Evolutionary conservation across 2,329 filamentous ascomycete genomes (phyloP), one percentile per base, ranked within the genome.

Genomic region (Didymellaceae sp.): DNA sequence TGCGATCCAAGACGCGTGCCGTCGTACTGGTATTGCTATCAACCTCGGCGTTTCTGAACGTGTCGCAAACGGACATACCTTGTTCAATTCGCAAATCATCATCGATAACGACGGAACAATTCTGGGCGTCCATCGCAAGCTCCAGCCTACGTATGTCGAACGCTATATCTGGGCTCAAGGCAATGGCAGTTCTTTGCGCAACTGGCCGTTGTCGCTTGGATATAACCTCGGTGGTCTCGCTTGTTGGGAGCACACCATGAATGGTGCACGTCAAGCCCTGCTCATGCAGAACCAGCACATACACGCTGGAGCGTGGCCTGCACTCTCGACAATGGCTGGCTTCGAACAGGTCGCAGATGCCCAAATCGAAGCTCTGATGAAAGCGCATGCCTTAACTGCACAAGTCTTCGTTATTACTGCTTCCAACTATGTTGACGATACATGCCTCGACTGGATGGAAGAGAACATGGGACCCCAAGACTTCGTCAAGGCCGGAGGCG

Each of bases 361-460:
- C n/a, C 75, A 78, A 59, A 78, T 79, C 43, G 77, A 79, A 63
- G 76, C 73, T 5, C 54, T 78, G 26, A 78, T 78, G 75, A 78
- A 78, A 62, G 61, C 65, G 5, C 77, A 78, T 51, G 76, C 77
- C 2, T 50, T 78, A 18, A 77, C 75, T 1, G 76, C 71, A 11
- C 76, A 79, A 49, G 72, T 74, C 2, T 79, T 77, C 44, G 76
- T 77, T 17, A 61, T 78, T 22, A 68, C 66, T 1, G 75, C 75
- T 2, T 71, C 69, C 6, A 75, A 75, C 43, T 77, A 76, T 22
- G 72, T 79, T 2, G 76, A 78, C 26, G 64, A 75, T 10, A 62
- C 54, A 2, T 78, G 76, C 30, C 58, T 78, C 11, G 55, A 68
- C 11, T 79, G 75, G 66, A 72, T 72, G 69, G 54, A 66, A 47